These are phyloP conservation scores for Globisporangium nunn DNA, from an alignment of 352 stramenopile genomes.

Conservation along the genomic window DNA sequence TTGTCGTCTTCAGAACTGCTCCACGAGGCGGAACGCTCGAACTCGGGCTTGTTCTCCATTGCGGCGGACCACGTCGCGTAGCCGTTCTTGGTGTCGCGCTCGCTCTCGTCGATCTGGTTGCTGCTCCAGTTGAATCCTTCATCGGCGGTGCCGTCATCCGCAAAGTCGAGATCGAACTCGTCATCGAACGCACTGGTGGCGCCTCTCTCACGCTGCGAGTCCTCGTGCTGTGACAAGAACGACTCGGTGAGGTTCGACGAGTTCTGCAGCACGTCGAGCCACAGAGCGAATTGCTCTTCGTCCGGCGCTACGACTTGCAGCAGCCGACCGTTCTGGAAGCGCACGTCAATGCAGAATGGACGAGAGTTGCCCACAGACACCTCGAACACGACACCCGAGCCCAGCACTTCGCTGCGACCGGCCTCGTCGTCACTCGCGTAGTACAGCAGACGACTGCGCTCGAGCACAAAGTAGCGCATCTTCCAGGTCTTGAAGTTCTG, in stretches of 20 bases:
- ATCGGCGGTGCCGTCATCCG: slow-evolving; percentile 15
- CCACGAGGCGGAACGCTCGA: slow-evolving; percentile 27
- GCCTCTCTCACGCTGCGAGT: slow-evolving; percentile 9
- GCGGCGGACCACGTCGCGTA: slow-evolving; percentile 46
- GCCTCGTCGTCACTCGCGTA: slow-evolving; percentile 24
- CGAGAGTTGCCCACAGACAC: slow-evolving; percentile 43
- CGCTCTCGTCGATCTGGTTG: slow-evolving; percentile 23
- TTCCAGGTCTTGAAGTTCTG: slow-evolving; percentile 85
- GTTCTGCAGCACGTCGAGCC: slow-evolving; percentile 39
- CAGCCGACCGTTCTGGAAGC: slow-evolving; percentile 67
- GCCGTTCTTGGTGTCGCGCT: slow-evolving; percentile 23
- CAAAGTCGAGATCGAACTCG: slow-evolving; percentile 43
- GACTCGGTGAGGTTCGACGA: slow-evolving; percentile 63
- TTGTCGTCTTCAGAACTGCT: slow-evolving; percentile 18
- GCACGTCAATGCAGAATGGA: slow-evolving; percentile 58
- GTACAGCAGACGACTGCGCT: slow-evolving; percentile 59
- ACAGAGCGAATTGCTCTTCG: slow-evolving; percentile 41
- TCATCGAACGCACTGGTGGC: slow-evolving; percentile 21
- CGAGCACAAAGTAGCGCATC: slow-evolving; percentile 65
- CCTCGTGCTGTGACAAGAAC: slow-evolving; percentile 37
- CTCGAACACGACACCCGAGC: slow-evolving; percentile 63
- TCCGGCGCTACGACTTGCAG: slow-evolving; percentile 58
- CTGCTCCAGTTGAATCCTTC: slow-evolving; percentile 26
- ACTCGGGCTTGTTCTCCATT: slow-evolving; percentile 36
- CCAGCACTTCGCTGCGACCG: slow-evolving; percentile 31